Base-by-base conservation (phyloP, 768 basidiomycete species). In the Leccinum longicurvipes region DNA sequence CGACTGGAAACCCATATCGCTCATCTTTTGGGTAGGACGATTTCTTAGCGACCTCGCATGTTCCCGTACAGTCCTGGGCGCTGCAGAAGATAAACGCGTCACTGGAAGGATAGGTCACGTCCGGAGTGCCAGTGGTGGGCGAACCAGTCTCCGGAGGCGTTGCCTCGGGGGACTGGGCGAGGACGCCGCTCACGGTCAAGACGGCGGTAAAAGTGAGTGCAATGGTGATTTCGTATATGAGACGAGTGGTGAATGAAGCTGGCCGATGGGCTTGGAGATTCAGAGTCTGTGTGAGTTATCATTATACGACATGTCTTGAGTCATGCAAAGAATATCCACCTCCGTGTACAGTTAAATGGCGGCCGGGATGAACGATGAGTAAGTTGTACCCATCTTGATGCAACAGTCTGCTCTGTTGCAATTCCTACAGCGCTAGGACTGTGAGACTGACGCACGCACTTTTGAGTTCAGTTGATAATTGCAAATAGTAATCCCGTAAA, bases 31-130 rank as follows among this genome's bases (percentile, higher is more conserved):
- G 47, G 47, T 19, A 27, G n/a, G 47, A 19, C 27, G 48, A 49
- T 21, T 21, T 14, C 1, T 31, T 28, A 15, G 29, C 27, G 29
- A 23, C 42, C 23, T 31, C 51, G 17, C 51, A 52, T 6, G 51
- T 52, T 23, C 51, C 42, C 23, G 51, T 32, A 29, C 54, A 55
- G 24, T 53, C 54, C 11, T 28, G 50, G 41, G 50, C 50, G 19
- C 41, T 55, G 10, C 50, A 53, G 8, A 44, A 31, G 50, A 51
- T 10, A 39, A 51, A 44, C 15, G 41, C 53, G 36, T 24, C 53
- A 3, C 2, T 12, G n/a, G 41, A 21, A 4, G 41, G 29, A n/a
- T 14, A 32, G 7, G 50, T 27, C 5, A 55, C 54, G 54, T 12
- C 50, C 19, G 50, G 54, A 15, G 17, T 42, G 19, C 29, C 21